Evolutionary conservation across 495 filamentous ascomycete species (phyloP).

Genomic region (Hypomontagnella submonticulosa): DNA sequence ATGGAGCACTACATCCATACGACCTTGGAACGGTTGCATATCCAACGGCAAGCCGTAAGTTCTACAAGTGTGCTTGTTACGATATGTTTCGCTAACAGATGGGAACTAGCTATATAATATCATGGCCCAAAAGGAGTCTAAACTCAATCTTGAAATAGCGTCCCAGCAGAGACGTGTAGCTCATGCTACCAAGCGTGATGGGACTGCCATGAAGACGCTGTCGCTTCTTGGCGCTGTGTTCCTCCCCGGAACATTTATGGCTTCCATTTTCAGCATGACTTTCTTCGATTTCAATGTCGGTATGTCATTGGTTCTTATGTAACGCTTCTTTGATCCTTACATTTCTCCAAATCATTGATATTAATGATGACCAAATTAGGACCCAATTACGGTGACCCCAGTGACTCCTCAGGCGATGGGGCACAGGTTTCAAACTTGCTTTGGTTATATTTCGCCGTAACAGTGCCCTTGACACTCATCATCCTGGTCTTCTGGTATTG

Average conservation of each 20-base stretch:
- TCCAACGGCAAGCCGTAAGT: constrained; percentile 65
- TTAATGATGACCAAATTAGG: constrained; percentile 26
- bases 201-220: constrained; percentile 66
- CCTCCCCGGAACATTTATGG: constrained; percentile 64
- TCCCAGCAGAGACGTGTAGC: constrained; percentile 66
- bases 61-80: not conserved
- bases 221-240: constrained; percentile 67
- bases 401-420: constrained; percentile 19
- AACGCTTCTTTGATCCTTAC: not conserved
- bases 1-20: constrained; percentile 67
- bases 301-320: constrained; percentile 30
- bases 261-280: constrained; percentile 66
- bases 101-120: constrained; percentile 62
- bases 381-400: constrained; percentile 16
- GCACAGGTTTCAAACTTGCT: constrained; percentile 54
- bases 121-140: constrained; percentile 67
- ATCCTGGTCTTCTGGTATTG: constrained; percentile 60
- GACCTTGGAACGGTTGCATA: constrained; percentile 62
- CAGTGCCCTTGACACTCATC: constrained; percentile 59
- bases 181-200: constrained; percentile 66
- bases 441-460: constrained; percentile 67
- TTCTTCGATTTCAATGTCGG: constrained; percentile 64
- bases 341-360: not conserved
- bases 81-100: constrained; percentile 15
- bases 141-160: constrained; percentile 66